Percentiles rank a stretch among this genome's conserved stretches.
Conservation (phyloP, 495 filamentous ascomycete genomes). For the Alectoria sarmentosa region DNA sequence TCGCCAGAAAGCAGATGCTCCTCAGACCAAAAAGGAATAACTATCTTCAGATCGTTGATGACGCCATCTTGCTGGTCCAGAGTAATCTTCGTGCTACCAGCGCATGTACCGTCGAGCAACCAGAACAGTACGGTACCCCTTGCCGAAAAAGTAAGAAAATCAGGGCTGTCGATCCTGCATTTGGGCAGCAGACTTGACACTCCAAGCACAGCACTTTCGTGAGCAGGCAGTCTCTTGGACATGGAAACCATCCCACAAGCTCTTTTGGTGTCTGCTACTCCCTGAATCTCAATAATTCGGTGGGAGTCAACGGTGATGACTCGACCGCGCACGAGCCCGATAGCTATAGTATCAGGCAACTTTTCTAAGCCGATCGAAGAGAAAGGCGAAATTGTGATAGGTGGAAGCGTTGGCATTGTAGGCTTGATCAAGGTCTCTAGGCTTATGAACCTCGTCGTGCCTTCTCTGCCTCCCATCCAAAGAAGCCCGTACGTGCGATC, state of each 20-base stretch:
- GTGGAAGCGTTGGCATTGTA: neutral
- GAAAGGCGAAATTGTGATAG: neutral
- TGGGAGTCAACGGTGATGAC: conserved; percentile 70
- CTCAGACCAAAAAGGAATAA: conserved; percentile 52
- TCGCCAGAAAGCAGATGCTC: conserved; percentile 73
- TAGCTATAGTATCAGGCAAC: conserved; percentile 46
- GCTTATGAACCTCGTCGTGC: conserved; percentile 22
- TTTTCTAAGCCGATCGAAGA: conserved; percentile 19
- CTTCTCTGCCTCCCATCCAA: conserved; percentile 47
- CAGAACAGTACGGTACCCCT: conserved; percentile 75
- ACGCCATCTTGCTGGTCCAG: conserved; percentile 63
- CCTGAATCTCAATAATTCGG: conserved; percentile 61
- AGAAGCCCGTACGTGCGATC: conserved; percentile 44
- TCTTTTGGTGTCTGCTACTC: conserved; percentile 31
- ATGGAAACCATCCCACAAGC: conserved; percentile 30
- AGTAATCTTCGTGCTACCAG: conserved; percentile 53
- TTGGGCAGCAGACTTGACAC: conserved; percentile 53
- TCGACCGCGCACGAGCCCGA: conserved; percentile 61
- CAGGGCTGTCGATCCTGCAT: conserved; percentile 51
- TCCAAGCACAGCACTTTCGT: conserved; percentile 72
- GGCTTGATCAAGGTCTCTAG: conserved; percentile 16
- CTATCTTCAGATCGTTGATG: conserved; percentile 69
- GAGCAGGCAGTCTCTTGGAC: conserved; percentile 49
- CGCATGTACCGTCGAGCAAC: conserved; percentile 63
- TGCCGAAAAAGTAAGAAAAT: conserved; percentile 83